Evolutionary conservation across 331 rosid species (phyloP), one percentile per base, ranked within the genome.

Genomic region (Arachis monticola): DNA sequence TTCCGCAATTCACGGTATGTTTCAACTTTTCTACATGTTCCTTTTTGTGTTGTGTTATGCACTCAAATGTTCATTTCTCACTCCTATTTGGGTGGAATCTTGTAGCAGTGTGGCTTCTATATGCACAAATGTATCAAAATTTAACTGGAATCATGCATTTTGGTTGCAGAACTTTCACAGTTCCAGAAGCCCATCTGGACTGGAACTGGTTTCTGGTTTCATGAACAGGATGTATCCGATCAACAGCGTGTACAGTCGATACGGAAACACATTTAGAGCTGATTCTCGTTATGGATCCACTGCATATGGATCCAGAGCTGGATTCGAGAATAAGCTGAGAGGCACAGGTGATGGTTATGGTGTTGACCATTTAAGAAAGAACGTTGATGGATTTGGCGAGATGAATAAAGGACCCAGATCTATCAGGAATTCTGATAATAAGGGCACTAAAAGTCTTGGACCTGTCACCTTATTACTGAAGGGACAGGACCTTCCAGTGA

Each of bases 341-440:
- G 57, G 57, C 51, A 59, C 79, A 35, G 68, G 69, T 46, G 52
- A 84, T 70, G 77, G 69, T 53, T 53, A 42, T 31, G 79, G 67
- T 4, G 8, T 44, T 67, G 74, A 64, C 27, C 58, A 63, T 75
- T 67, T 63, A 2, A 86, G 57, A 10, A 84, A 46, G 57, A 75
- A 76, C 55, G n/a, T 66, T 42, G 80, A 80, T 31, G 83, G 87
- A 68, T 68, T 75, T 11, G 69, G 64, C 57, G 90, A 86, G 85
- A 69, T 86, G 53, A 83, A 69, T 47, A 86, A 78, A 82, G 90
- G 90, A 75, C 90, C 90, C 2, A 75, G 90, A 78, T 80, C 85
- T 70, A 56, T 44, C 52, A 80, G 76, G 72, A 55, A 56, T 78
- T 67, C 69, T 40, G 84, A 78, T 12, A 58, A 41, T 53, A 74